phyloP scores from a whole-genome alignment of 768 basidiomycete genomes.

The Phanerodontia chrysosporium region DNA sequence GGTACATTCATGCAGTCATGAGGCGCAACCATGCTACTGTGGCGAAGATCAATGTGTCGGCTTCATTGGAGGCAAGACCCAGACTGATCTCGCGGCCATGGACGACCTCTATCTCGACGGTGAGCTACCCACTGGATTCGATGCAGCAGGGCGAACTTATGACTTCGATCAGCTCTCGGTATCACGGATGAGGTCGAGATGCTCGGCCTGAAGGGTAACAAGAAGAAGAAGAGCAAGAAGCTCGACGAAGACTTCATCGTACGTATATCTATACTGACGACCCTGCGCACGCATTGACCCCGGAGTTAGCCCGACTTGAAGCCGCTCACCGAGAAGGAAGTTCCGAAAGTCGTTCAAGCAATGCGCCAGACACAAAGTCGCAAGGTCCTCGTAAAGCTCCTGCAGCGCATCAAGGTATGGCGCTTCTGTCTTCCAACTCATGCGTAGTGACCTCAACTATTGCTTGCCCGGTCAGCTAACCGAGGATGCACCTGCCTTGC shows the following conservation, averaged over 20 bases:
- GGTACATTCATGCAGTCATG: conserved; percentile 57
- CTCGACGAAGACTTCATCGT: conserved; percentile 94
- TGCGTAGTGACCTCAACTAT: background rate
- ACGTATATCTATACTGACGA: conserved; percentile 16
- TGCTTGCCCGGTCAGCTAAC: conserved; percentile 57
- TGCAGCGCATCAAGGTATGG: conserved; percentile 77
- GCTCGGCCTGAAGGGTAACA: conserved; percentile 78
- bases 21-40: conserved; percentile 92
- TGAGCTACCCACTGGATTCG: conserved; percentile 30
- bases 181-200: conserved; percentile 88
- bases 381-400: conserved; percentile 75
- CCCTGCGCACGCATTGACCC: background rate
- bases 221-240: conserved; percentile 88
- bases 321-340: conserved; percentile 71
- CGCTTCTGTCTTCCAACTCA: no score
- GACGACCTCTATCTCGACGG: conserved; percentile 94
- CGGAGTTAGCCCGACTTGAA: conserved; percentile 64
- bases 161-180: conserved; percentile 64
- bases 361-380: conserved; percentile 83
- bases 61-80: conserved; percentile 95
- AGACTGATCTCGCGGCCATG: conserved; percentile 92
- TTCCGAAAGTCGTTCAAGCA: conserved; percentile 89
- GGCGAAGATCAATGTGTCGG: conserved; percentile 95
- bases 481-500: conserved; percentile 68
- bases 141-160: background rate